Percentiles rank a stretch among this genome's conserved stretches.
Conservation (phyloP, 192 early-diverging fungal genomes). For the Backusella parvicylindrica region DNA sequence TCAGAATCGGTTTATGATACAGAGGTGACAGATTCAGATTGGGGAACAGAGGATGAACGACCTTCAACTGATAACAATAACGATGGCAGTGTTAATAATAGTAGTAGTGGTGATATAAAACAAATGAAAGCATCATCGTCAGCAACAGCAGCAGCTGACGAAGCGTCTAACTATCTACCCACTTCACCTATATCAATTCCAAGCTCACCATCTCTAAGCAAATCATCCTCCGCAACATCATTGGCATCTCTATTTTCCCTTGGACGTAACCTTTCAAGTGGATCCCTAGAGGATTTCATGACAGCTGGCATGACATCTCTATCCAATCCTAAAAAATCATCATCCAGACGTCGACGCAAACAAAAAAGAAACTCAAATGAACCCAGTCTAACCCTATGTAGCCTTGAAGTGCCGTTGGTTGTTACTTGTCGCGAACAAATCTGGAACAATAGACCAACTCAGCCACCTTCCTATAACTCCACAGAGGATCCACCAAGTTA, state of each 20-base stretch:
- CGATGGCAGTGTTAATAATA: background rate
- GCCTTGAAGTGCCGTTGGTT: constrained; percentile 23
- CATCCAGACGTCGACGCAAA: background rate
- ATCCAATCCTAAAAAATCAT: background rate
- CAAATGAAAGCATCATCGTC: background rate
- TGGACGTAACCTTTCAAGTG: background rate
- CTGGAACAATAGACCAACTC: constrained; percentile 22
- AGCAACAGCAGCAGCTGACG: background rate
- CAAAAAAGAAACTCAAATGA: background rate
- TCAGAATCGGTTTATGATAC: background rate
- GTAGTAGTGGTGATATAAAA: background rate
- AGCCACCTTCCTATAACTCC: constrained; percentile 18
- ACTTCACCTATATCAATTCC: constrained; percentile 6
- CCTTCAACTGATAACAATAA: background rate
- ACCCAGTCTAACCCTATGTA: background rate
- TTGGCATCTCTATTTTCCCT: constrained; percentile 17
- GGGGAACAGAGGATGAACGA: background rate
- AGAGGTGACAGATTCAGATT: background rate
- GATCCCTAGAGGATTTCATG: background rate
- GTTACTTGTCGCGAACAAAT: constrained; percentile 25
- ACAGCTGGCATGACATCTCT: background rate
- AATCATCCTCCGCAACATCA: constrained; percentile 19
- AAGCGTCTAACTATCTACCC: background rate
- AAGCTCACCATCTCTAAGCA: background rate
- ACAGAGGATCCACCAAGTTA: constrained; percentile 20